Conservation (phyloP, 2,329 filamentous ascomycete species). For the Ceratocystis variospora region DNA sequence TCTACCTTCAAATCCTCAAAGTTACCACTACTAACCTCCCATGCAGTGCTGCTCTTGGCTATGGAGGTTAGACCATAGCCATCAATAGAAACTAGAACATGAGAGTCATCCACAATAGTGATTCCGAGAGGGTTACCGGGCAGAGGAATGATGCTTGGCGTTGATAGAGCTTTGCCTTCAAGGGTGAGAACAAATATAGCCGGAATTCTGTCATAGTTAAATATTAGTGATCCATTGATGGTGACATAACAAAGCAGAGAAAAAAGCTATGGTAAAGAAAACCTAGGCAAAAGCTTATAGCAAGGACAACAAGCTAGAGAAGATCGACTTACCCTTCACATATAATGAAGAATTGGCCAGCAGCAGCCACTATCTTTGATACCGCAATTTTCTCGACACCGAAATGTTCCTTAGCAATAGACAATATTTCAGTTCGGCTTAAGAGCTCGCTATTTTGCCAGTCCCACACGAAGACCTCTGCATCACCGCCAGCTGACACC, state of each 20-base stretch:
- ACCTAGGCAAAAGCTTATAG: not conserved
- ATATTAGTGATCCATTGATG: conserved; percentile 16
- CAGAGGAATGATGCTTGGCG: conserved; percentile 25
- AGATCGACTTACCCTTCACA: conserved; percentile 32
- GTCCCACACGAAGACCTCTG: conserved; percentile 66
- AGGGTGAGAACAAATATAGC: conserved; percentile 55
- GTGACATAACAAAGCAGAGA: conserved; percentile 1
- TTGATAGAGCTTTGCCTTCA: conserved; percentile 41
- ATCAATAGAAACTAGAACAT: conserved; percentile 25
- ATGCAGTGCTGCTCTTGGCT: not conserved
- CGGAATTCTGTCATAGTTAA: conserved; percentile 32
- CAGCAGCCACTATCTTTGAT: conserved; percentile 23
- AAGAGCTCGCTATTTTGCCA: conserved; percentile 50
- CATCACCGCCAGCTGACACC: conserved; percentile 77
- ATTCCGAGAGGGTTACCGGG: conserved; percentile 20
- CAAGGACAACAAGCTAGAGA: not conserved
- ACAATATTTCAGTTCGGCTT: conserved; percentile 39
- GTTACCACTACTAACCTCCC: not conserved
- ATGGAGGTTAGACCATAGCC: conserved; percentile 21
- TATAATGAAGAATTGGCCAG: conserved; percentile 28
- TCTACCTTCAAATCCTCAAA: conserved; percentile 22
- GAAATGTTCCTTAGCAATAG: conserved; percentile 1
- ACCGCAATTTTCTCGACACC: conserved; percentile 32
- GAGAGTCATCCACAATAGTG: conserved; percentile 30
- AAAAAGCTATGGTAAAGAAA: not conserved